Evolutionary conservation across 78 protist genomes (phyloP).

Genomic region (Thecamonas trahens): DNA sequence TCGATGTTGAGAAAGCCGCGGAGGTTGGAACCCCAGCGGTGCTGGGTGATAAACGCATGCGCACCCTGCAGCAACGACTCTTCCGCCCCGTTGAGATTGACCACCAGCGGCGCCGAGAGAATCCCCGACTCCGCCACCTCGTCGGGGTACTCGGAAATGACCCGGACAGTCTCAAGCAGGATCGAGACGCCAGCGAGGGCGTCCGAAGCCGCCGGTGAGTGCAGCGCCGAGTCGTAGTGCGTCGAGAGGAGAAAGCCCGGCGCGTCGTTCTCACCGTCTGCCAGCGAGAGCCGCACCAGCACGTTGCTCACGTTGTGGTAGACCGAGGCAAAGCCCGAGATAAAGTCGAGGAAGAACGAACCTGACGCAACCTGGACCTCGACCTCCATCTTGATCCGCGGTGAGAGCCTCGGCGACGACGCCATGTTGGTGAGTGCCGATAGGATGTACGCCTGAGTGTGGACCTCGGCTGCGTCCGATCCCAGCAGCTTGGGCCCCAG

Average conservation of each 20-base stretch:
- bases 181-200: background rate
- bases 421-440: no score
- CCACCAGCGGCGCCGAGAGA: no score
- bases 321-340: no score
- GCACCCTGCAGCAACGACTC: constrained; percentile 26
- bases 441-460: no score
- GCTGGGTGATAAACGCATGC: constrained; percentile 29
- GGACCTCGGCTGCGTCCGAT: no score
- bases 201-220: constrained; percentile 8
- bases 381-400: no score
- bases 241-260: background rate
- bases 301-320: constrained; percentile 15
- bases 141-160: background rate
- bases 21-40: constrained; percentile 19
- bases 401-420: no score
- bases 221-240: constrained; percentile 15
- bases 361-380: no score
- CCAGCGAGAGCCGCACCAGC: constrained; percentile 5
- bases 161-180: background rate
- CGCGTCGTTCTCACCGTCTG: background rate
- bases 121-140: background rate
- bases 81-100: constrained; percentile 42
- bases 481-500: no score
- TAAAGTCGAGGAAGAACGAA: no score
- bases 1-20: constrained; percentile 22